phyloP scores from a whole-genome alignment of 305 asterid species.

The Euphrasia arctica region DNA sequence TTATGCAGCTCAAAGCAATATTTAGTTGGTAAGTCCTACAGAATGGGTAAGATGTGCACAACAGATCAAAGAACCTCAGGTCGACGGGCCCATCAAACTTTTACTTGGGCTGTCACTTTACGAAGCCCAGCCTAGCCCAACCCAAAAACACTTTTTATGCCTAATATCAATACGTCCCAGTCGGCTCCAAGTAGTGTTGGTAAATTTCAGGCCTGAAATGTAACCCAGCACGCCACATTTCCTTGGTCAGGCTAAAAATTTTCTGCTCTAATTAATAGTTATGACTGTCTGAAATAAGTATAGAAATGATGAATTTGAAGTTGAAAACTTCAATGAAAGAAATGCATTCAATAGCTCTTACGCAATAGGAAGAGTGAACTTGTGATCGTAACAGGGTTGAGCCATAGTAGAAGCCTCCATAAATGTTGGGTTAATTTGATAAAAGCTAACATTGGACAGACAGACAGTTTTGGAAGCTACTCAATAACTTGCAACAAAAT shows the following conservation, averaged over 20 bases:
- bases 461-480: background rate
- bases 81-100: too few relatives aligned
- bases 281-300: background rate
- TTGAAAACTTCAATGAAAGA: background rate
- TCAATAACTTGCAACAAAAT: background rate
- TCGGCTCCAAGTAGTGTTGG: background rate
- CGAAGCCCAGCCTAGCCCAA: too few relatives aligned
- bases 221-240: background rate
- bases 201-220: background rate
- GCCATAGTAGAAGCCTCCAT: slow-evolving; percentile 6
- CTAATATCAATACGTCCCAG: background rate
- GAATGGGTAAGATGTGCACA: too few relatives aligned
- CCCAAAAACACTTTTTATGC: background rate
- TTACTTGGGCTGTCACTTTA: too few relatives aligned
- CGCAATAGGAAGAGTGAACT: too few relatives aligned
- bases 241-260: background rate
- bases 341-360: background rate
- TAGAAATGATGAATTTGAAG: background rate
- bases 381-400: slow-evolving; percentile 1
- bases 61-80: too few relatives aligned
- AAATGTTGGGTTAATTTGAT: background rate
- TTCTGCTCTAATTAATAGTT: background rate
- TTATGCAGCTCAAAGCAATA: too few relatives aligned
- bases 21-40: too few relatives aligned
- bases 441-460: slow-evolving; percentile 3